phyloP scores from a whole-genome alignment of 306 rosid genomes.

The Pterocarpus macrocarpus region DNA sequence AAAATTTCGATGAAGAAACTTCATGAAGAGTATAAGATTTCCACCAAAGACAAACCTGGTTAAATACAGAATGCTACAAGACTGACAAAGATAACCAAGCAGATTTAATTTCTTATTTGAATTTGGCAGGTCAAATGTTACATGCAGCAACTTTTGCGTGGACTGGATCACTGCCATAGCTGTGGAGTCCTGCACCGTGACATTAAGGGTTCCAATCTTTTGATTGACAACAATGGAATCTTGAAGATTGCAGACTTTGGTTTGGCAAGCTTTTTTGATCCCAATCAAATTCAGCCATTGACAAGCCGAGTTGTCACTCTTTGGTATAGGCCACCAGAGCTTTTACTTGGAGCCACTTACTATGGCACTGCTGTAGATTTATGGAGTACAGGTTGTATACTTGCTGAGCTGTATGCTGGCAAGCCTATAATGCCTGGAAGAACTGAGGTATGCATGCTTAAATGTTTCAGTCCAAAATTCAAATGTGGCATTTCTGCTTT shows the following conservation, averaged over 20 bases:
- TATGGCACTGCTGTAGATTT: conserved; percentile 87
- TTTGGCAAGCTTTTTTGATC: conserved; percentile 85
- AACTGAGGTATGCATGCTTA: conserved; percentile 72
- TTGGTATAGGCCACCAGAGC: conserved; percentile 96
- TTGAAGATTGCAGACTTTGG: conserved; percentile 94
- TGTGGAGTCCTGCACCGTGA: conserved; percentile 91
- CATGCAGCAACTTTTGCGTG: conserved; percentile 87
- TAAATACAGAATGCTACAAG: conserved; percentile 8
- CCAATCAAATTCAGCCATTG: conserved; percentile 77
- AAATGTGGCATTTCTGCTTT: conserved; percentile 30
- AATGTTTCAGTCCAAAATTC: conserved; percentile 12
- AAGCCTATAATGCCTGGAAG: conserved; percentile 98
- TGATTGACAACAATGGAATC: conserved; percentile 84
- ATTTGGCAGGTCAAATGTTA: conserved; percentile 88
- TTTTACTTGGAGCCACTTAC: conserved; percentile 93
- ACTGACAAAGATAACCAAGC: neutral
- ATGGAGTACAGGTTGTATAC: conserved; percentile 97
- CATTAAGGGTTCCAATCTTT: conserved; percentile 94
- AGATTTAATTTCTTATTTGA: conserved; percentile 48
- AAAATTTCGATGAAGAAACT: neutral
- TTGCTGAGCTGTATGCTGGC: conserved; percentile 91
- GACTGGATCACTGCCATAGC: conserved; percentile 92
- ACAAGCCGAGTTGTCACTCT: conserved; percentile 97
- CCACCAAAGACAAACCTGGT: neutral
- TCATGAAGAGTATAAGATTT: neutral